Evolutionary conservation across 2,329 filamentous ascomycete genomes (phyloP).

Genomic region (Clonostachys rosea): DNA sequence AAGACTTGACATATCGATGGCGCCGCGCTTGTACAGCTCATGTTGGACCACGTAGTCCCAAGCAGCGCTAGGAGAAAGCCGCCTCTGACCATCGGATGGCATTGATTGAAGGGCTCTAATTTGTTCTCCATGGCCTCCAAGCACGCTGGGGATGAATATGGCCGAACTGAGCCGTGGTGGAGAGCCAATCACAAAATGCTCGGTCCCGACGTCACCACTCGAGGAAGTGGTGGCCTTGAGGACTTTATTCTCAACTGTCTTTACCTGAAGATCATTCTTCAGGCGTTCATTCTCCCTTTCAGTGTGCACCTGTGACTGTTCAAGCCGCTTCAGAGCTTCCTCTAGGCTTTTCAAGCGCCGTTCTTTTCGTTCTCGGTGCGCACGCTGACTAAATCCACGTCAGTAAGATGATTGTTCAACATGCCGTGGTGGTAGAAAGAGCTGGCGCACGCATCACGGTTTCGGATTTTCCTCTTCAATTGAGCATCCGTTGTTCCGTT

Average conservation of each 20-base stretch:
- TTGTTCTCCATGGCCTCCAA: conserved; percentile 42
- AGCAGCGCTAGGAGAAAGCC: conserved; percentile 72
- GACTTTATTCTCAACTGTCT: conserved; percentile 80
- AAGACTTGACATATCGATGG: conserved; percentile 78
- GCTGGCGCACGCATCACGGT: conserved; percentile 54
- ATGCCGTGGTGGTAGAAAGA: not conserved
- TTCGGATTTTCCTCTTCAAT: conserved; percentile 55
- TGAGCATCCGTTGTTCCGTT: conserved; percentile 27
- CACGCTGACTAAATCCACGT: conserved; percentile 67
- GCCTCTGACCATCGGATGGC: conserved; percentile 63
- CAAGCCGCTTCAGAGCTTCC: conserved; percentile 72
- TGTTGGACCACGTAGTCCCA: conserved; percentile 90
- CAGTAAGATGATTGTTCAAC: not conserved
- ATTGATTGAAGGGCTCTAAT: conserved; percentile 67
- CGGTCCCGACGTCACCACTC: conserved; percentile 11
- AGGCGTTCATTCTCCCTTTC: conserved; percentile 64
- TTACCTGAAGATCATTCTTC: conserved; percentile 1
- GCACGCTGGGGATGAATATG: conserved; percentile 18
- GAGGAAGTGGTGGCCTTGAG: conserved; percentile 67
- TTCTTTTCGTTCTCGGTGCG: conserved; percentile 94
- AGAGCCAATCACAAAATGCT: not conserved
- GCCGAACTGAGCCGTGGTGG: conserved; percentile 12
- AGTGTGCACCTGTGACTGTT: conserved; percentile 67
- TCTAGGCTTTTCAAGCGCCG: conserved; percentile 91
- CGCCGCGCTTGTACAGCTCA: conserved; percentile 68